A percentile compares a stretch with the other conserved stretches of the same genome.
Conservation (phyloP, 306 rosid species). For the Erythrophleum fordii region DNA sequence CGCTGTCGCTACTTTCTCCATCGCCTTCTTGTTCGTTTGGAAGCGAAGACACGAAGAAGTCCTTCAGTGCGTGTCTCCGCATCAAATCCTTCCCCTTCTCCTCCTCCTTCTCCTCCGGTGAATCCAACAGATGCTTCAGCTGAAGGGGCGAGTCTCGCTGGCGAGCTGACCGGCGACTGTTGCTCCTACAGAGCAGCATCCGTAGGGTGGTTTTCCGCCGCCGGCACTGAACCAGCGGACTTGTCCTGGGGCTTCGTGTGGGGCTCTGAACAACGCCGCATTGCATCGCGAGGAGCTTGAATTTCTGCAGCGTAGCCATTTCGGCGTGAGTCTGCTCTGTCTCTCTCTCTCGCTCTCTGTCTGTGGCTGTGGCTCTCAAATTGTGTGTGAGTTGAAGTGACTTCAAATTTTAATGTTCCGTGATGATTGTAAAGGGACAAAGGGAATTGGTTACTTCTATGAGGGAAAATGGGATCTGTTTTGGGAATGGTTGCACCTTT, state of each 20-base stretch:
- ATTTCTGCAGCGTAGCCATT: slow-evolving; percentile 80
- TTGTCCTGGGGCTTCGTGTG: slow-evolving; percentile 75
- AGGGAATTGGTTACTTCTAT: slow-evolving; percentile 49
- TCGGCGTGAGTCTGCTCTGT: slow-evolving; percentile 13
- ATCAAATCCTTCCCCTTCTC: slow-evolving; percentile 37
- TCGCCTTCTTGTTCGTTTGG: slow-evolving; percentile 42
- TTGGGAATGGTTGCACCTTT: slow-evolving; percentile 55
- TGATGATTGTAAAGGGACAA: slow-evolving; percentile 44
- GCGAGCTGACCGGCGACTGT: slow-evolving; percentile 48
- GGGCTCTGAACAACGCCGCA: slow-evolving; percentile 83
- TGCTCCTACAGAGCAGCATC: slow-evolving; percentile 60
- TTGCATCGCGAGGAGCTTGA: slow-evolving; percentile 78
- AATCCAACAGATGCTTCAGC: slow-evolving; percentile 32
- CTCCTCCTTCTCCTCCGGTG: slow-evolving; percentile 33
- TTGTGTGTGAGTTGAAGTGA: slow-evolving; percentile 26
- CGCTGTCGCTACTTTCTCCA: neutral
- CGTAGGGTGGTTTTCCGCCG: slow-evolving; percentile 74
- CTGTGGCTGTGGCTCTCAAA: neutral
- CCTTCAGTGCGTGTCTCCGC: slow-evolving; percentile 69
- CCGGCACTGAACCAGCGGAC: slow-evolving; percentile 73
- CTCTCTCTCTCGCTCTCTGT: neutral
- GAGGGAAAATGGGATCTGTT: slow-evolving; percentile 51
- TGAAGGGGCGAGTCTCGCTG: slow-evolving; percentile 41
- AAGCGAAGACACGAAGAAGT: slow-evolving; percentile 73
- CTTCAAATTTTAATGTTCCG: slow-evolving; percentile 58